phyloP scores from a whole-genome alignment of 306 rosid genomes.

The Corylus americana region DNA sequence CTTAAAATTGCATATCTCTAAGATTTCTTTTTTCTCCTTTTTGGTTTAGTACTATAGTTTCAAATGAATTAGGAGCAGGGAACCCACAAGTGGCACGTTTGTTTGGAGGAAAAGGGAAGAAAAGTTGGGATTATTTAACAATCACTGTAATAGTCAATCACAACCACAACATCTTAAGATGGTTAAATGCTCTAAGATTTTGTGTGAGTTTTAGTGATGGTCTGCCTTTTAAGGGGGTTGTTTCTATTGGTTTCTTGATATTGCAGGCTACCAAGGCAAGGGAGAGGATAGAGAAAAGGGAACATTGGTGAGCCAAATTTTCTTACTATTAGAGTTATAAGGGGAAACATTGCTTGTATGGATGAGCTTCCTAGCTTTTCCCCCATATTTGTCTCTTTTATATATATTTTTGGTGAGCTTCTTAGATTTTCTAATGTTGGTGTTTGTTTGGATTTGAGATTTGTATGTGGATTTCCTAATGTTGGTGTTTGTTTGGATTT shows the following conservation, averaged over 20 bases:
- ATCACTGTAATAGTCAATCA: neutral
- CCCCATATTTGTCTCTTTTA: too few species aligned
- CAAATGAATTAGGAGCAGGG: slow-evolving; percentile 81
- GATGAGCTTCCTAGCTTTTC: too few species aligned
- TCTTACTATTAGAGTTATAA: neutral
- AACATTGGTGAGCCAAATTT: neutral
- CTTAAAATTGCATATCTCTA: neutral
- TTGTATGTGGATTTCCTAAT: too few species aligned
- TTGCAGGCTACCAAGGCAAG: slow-evolving; percentile 60
- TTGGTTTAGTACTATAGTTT: slow-evolving; percentile 56
- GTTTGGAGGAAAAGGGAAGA: neutral
- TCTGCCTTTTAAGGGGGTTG: too few species aligned
- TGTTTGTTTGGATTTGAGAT: too few species aligned
- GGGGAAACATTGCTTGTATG: neutral
- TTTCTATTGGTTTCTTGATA: slow-evolving; percentile 12
- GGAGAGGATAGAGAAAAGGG: slow-evolving; percentile 38
- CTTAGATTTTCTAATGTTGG: too few species aligned
- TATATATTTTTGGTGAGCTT: too few species aligned
- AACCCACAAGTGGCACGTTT: slow-evolving; percentile 53
- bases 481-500: too few species aligned
- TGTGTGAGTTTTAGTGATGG: too few species aligned
- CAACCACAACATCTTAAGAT: neutral
- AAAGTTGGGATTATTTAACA: neutral
- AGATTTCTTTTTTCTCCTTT: slow-evolving; percentile 1
- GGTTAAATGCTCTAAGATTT: neutral